A percentile compares a stretch with the other conserved stretches of the same genome.
Evolutionary conservation across 1,284 basidiomycete genomes (phyloP).

Genomic region (Boletus calvinii): DNA sequence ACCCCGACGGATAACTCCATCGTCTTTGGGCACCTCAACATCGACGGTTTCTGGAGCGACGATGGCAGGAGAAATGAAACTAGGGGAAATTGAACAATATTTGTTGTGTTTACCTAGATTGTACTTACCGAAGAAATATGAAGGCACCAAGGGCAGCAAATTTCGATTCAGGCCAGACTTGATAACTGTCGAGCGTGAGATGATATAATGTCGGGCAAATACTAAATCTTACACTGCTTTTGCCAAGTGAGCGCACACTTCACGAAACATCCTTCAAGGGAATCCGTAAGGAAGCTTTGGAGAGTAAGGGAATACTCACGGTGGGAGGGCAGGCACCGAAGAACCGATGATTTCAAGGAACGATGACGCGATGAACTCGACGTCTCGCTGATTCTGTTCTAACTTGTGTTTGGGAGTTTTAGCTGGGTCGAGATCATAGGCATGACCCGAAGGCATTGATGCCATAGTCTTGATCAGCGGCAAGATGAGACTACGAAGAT

Average conservation of each 20-base stretch:
- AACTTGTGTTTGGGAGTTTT: slow-evolving; percentile 64
- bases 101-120: neutral
- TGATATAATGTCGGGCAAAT: slow-evolving; percentile 3
- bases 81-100: slow-evolving; percentile 28
- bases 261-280: slow-evolving; percentile 72
- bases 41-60: slow-evolving; percentile 85
- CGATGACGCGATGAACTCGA: slow-evolving; percentile 72
- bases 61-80: slow-evolving; percentile 83
- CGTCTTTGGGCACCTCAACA: slow-evolving; percentile 70
- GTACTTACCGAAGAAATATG: slow-evolving; percentile 76
- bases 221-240: slow-evolving; percentile 66
- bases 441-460: slow-evolving; percentile 68
- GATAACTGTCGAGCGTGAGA: slow-evolving; percentile 35
- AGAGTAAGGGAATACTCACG: slow-evolving; percentile 49
- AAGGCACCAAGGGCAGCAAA: slow-evolving; percentile 89
- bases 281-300: slow-evolving; percentile 9
- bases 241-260: slow-evolving; percentile 84
- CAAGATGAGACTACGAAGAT: slow-evolving; percentile 74
- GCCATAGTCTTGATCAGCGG: slow-evolving; percentile 77
- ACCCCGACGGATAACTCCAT: slow-evolving; percentile 64
- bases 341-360: slow-evolving; percentile 77
- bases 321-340: slow-evolving; percentile 70
- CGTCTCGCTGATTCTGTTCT: slow-evolving; percentile 67
- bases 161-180: slow-evolving; percentile 80
- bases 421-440: slow-evolving; percentile 77